Conservation (phyloP, 106 monocot genomes). For the Apostasia shenzhenica region DNA sequence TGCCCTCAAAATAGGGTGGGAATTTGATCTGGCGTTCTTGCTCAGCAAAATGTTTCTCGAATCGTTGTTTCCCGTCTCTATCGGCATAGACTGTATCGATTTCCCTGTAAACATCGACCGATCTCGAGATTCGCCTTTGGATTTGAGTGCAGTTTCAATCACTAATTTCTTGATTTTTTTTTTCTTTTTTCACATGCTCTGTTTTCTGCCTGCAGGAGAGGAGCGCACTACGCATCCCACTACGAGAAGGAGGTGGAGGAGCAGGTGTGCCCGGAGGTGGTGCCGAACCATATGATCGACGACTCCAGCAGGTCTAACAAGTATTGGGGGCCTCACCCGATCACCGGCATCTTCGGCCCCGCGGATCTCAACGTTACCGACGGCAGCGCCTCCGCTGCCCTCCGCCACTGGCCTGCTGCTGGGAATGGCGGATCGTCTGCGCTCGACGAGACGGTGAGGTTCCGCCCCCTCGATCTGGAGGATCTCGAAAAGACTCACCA, state of each 20-base stretch:
- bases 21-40: too few species aligned
- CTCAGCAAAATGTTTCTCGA: too few species aligned
- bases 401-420: neutral
- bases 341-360: slow-evolving; percentile 56
- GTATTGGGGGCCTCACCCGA: slow-evolving; percentile 51
- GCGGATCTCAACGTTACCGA: slow-evolving; percentile 6
- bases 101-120: too few species aligned
- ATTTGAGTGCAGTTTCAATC: too few species aligned
- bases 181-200: neutral
- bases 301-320: slow-evolving; percentile 16
- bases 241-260: slow-evolving; percentile 55
- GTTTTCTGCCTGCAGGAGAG: slow-evolving; percentile 4
- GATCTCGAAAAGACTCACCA: slow-evolving; percentile 57
- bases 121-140: too few species aligned
- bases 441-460: slow-evolving; percentile 63
- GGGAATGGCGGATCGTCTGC: slow-evolving; percentile 16
- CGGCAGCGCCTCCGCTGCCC: neutral
- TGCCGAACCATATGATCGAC: slow-evolving; percentile 38
- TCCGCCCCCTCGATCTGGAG: slow-evolving; percentile 70
- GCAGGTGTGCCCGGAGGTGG: slow-evolving; percentile 26
- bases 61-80: too few species aligned
- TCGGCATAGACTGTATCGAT: too few species aligned
- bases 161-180: too few species aligned
- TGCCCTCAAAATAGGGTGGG: too few species aligned
- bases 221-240: slow-evolving; percentile 8